phyloP scores from a whole-genome alignment of 2,329 filamentous ascomycete genomes.

The Geosmithia morbida region DNA sequence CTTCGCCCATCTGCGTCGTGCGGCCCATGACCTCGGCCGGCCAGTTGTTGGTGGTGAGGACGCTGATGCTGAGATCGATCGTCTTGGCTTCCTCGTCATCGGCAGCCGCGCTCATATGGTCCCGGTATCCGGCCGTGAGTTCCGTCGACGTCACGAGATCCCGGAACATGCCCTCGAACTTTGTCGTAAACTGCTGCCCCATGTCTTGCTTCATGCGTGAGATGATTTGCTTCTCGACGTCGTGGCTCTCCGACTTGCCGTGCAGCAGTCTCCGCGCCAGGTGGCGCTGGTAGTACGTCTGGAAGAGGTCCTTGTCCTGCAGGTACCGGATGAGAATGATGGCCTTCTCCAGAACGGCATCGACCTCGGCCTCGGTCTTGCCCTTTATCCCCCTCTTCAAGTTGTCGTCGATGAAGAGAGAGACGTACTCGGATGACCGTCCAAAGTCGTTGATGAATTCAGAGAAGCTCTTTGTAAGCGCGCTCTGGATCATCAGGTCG shows the following conservation, averaged over 20 bases:
- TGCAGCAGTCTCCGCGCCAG: constrained; percentile 76
- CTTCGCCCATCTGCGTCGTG: constrained; percentile 31
- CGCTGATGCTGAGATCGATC: constrained; percentile 69
- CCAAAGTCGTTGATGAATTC: constrained; percentile 89
- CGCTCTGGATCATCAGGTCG: constrained; percentile 66
- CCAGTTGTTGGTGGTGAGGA: constrained; percentile 92
- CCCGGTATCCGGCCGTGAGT: constrained; percentile 62
- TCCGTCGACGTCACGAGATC: constrained; percentile 85
- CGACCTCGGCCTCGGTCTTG: constrained; percentile 80
- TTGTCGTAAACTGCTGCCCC: constrained; percentile 83
- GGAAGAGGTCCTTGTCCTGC: constrained; percentile 85
- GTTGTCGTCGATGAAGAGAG: constrained; percentile 92
- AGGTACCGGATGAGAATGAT: constrained; percentile 80
- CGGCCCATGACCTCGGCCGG: constrained; percentile 75
- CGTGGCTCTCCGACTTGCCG: constrained; percentile 78
- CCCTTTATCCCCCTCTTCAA: constrained; percentile 88
- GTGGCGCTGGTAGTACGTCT: constrained; percentile 97
- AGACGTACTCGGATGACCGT: constrained; percentile 82
- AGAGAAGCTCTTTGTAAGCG: constrained; percentile 73
- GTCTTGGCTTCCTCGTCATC: constrained; percentile 31
- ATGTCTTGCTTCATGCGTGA: constrained; percentile 94
- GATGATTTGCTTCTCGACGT: constrained; percentile 92
- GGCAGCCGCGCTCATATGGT: constrained; percentile 39
- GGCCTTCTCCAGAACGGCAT: constrained; percentile 73
- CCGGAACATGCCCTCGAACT: constrained; percentile 95